Percentiles rank a stretch among this genome's conserved stretches.
These are phyloP conservation scores for Salix udensis DNA, from an alignment of 345 rosid species.

Conservation along the genomic window DNA sequence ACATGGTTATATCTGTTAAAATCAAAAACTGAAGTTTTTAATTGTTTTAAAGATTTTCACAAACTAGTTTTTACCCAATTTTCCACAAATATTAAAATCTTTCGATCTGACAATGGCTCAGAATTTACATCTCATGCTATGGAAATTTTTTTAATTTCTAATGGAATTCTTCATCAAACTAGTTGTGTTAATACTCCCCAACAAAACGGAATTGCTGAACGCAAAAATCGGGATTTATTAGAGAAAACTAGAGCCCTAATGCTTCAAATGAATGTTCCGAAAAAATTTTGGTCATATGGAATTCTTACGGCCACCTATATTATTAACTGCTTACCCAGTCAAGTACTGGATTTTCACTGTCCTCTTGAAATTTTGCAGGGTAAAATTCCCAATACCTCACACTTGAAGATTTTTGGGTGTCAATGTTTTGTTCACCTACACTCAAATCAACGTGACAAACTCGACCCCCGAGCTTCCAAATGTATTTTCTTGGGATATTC, in stretches of 20 bases:
- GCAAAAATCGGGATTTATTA: neutral
- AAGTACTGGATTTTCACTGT: neutral
- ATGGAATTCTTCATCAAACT: neutral
- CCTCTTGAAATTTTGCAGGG: neutral
- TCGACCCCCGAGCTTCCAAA: too few species aligned
- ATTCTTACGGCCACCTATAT: neutral
- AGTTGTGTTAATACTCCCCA: neutral
- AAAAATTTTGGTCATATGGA: too few species aligned
- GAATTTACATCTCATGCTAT: neutral
- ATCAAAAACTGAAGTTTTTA: neutral
- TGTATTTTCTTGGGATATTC: too few species aligned
- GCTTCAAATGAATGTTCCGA: neutral
- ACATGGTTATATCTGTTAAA: neutral
- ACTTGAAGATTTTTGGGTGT: neutral
- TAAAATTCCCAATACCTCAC: neutral
- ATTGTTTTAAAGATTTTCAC: neutral
- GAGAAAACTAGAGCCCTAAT: slow-evolving; percentile 1
- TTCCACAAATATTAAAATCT: neutral
- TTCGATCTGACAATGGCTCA: neutral
- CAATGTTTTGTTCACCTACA: neutral
- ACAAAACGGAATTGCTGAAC: neutral
- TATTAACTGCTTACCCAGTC: neutral
- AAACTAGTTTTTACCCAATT: neutral
- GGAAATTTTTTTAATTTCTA: neutral
- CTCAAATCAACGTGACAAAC: neutral